These are phyloP conservation scores for Paramyrothecium sp. DNA, from an alignment of 2,329 filamentous ascomycete genomes.

Conservation along the genomic window DNA sequence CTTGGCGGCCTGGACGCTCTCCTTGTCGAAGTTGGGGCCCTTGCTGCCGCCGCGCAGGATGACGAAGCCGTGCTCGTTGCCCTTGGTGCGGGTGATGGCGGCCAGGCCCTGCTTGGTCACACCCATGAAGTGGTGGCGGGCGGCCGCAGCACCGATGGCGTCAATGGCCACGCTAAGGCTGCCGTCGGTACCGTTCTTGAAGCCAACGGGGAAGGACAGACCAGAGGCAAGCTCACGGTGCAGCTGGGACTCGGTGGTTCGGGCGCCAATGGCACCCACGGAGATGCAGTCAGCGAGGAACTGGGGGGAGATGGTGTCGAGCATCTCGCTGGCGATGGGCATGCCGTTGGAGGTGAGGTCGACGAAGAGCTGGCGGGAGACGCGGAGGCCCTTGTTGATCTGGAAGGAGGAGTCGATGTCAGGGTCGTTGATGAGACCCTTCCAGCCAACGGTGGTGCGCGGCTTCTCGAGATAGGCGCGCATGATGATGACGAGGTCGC, in stretches of 20 bases:
- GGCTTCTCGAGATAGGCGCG: constrained; percentile 99
- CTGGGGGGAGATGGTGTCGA: constrained; percentile 97
- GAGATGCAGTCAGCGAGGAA: constrained; percentile 96
- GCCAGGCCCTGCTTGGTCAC: constrained; percentile 97
- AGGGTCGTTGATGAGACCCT: constrained; percentile 98
- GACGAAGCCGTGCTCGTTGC: constrained; percentile 97
- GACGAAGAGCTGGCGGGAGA: constrained; percentile 90
- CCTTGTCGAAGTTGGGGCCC: constrained; percentile 91
- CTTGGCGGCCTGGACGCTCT: constrained; percentile 76
- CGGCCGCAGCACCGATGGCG: constrained; percentile 82
- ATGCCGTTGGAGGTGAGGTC: constrained; percentile 85
- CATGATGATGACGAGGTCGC: constrained; percentile 92
- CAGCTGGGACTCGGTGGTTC: constrained; percentile 94
- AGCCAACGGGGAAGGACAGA: constrained; percentile 94
- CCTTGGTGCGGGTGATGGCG: constrained; percentile 87
- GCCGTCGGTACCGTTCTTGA: constrained; percentile 99
- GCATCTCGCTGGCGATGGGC: constrained; percentile 96
- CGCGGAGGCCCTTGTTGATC: constrained; percentile 96
- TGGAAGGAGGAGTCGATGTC: constrained; percentile 96
- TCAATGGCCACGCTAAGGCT: constrained; percentile 90
- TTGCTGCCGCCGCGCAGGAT: constrained; percentile 89
- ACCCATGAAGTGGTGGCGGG: constrained; percentile 96
- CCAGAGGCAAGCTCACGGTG: constrained; percentile 95
- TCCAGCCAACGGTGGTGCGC: constrained; percentile 97
- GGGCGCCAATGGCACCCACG: constrained; percentile 90